These are phyloP conservation scores for Arthromyces matolae DNA, from an alignment of 768 basidiomycete species.

Conservation along the genomic window DNA sequence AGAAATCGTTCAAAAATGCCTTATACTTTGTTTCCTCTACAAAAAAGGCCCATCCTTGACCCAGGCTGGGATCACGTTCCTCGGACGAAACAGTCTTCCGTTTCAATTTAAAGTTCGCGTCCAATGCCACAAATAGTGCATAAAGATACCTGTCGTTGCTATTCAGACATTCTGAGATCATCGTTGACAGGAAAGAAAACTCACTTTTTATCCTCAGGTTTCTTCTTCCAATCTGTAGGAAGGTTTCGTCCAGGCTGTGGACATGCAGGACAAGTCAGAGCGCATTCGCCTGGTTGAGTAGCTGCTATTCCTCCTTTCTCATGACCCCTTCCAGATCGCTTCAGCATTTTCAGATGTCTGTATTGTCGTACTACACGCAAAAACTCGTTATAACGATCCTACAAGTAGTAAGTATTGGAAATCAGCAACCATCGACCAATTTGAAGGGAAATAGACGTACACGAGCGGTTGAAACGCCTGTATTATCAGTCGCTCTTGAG, in stretches of 20 bases:
- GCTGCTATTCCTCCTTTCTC: slow-evolving; percentile 14
- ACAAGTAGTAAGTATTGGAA: background rate
- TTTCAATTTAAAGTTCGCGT: slow-evolving; percentile 23
- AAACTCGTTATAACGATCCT: too few relatives aligned
- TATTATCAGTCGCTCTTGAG: slow-evolving; percentile 9
- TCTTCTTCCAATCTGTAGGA: slow-evolving; percentile 17
- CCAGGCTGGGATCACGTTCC: slow-evolving; percentile 14
- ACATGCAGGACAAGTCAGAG: slow-evolving; percentile 25
- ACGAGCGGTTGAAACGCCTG: background rate
- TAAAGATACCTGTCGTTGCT: slow-evolving; percentile 8
- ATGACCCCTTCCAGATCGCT: too few relatives aligned
- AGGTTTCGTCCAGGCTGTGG: slow-evolving; percentile 26
- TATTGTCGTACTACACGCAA: slow-evolving; percentile 22
- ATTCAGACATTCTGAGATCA: background rate
- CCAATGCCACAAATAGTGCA: slow-evolving; percentile 9
- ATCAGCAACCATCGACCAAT: background rate
- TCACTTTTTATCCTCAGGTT: slow-evolving; percentile 12
- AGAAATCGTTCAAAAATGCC: background rate
- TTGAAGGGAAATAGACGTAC: background rate
- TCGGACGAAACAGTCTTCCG: slow-evolving; percentile 18
- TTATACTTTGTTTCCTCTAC: slow-evolving; percentile 8
- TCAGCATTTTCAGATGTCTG: slow-evolving; percentile 17
- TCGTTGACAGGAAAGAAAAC: background rate
- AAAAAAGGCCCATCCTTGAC: slow-evolving; percentile 11
- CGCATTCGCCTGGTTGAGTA: slow-evolving; percentile 19